Evolutionary conservation across 2,329 filamentous ascomycete species (phyloP), one percentile per base, ranked within the genome.

Genomic region (Arachnomyces sp.): DNA sequence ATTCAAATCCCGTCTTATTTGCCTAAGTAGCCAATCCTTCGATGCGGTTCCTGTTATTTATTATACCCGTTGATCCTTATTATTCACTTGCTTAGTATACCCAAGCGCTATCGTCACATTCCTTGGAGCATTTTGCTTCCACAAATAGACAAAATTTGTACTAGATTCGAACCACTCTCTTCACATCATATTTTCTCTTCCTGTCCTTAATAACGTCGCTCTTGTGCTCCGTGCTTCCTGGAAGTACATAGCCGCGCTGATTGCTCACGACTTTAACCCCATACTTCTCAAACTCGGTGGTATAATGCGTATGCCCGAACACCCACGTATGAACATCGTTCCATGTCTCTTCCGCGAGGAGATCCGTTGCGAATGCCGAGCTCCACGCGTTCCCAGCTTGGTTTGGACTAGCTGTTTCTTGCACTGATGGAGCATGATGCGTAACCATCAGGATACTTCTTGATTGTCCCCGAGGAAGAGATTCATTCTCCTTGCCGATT

Each of bases 351-450:
- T 34, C 46, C 1, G 40, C 44, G 16, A 68, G 47, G 7, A 73
- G 48, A 30, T 77, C 69, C 0, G 73, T 77, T 2, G 68, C 68
- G 47, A 75, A 78, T 0, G 68, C 74, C 2, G 65, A 62, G 7
- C 59, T 61, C 61, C 67, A 70, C 0, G 68, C 65, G n/a, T 64
- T 71, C 14, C 59, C 55, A 3, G 57, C 49, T 39, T 78, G 59
- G 44, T 68, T 61, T 0, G 74, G 73, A 2, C 62, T 59, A 2
- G 72, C 68, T 1, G 70, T 67, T 12, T 66, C 67, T 30, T 63
- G 44, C 0, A 71, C 43, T 17, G 61, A 68, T 1, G 75, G 74
- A 2, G 74, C 72, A 46, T 78, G 74, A 38, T 77, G 73, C 0
- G 74, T n/a, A 0, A 68, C 65, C 0, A 78, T 63, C 0, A 78